A percentile compares a stretch with the other conserved stretches of the same genome.
Conservation (phyloP, 371 early-diverging fungal genomes). For the Mortierella sp. region DNA sequence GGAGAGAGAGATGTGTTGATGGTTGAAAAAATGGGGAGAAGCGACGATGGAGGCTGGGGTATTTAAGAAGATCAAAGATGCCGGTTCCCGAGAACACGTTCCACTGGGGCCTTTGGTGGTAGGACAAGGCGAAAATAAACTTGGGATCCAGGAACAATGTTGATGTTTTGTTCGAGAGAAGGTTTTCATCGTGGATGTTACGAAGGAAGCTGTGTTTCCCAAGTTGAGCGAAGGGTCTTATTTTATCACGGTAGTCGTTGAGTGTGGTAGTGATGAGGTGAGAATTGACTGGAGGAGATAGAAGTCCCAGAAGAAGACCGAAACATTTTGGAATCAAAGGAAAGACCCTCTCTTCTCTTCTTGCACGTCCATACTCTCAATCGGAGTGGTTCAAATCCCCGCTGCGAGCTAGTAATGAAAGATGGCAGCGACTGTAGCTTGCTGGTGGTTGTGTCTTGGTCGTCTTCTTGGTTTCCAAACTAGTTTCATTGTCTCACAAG, state of each 20-base stretch:
- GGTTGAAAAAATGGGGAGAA: background rate
- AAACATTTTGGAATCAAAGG: slow-evolving; percentile 6
- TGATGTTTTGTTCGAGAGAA: background rate
- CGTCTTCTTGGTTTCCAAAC: background rate
- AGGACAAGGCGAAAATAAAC: background rate
- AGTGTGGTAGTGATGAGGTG: background rate
- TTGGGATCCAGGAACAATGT: background rate
- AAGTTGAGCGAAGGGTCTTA: background rate
- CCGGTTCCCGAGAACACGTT: slow-evolving; percentile 11
- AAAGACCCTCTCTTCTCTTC: background rate
- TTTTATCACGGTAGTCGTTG: no score
- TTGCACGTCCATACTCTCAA: no score
- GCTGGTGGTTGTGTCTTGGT: background rate
- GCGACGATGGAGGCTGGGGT: background rate
- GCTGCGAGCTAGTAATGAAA: background rate
- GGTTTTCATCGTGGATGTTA: background rate
- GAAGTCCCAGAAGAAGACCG: background rate
- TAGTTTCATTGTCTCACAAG: background rate
- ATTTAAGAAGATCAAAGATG: background rate
- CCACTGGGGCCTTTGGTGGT: background rate
- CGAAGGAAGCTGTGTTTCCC: background rate
- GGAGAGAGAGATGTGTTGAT: background rate
- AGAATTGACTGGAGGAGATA: background rate
- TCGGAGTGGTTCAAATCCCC: background rate
- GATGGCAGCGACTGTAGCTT: background rate